phyloP scores from a whole-genome alignment of 208 protist species.

The Trypanosoma scelopori region DNA sequence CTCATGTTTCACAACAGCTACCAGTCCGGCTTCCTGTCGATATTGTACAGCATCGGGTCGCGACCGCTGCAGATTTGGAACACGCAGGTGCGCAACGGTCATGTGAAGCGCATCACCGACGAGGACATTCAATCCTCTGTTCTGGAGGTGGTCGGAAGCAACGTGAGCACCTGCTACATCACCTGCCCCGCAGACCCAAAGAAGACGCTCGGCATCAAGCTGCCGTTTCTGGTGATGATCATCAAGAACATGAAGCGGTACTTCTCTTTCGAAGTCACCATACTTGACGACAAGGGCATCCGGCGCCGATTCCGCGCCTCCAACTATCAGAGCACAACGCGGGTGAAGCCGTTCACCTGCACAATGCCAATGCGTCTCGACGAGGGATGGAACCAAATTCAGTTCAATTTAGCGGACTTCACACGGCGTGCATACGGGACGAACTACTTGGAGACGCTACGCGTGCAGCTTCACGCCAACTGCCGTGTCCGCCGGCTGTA shows the following conservation, averaged over 20 bases:
- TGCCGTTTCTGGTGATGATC: conserved; percentile 99
- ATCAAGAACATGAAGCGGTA: conserved; percentile 99
- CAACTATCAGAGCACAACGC: conserved; percentile 98
- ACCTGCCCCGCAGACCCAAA: conserved; percentile 96
- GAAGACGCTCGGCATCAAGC: conserved; percentile 99
- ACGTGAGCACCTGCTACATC: conserved; percentile 98
- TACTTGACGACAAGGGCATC: conserved; percentile 99
- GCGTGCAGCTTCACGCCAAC: conserved; percentile 98
- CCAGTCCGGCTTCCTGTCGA: conserved; percentile 98
- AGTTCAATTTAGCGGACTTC: conserved; percentile 99
- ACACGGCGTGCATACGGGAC: conserved; percentile 99
- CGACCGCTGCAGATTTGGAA: conserved; percentile 99
- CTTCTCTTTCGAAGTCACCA: conserved; percentile 99
- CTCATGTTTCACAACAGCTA: conserved; percentile 99
- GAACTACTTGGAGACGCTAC: conserved; percentile 99
- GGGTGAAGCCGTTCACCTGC: conserved; percentile 99
- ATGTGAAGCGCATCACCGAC: conserved; percentile 99
- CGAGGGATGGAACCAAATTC: conserved; percentile 99
- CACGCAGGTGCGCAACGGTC: conserved; percentile 96
- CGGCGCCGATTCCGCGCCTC: conserved; percentile 97
- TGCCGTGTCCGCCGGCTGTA: conserved; percentile 99
- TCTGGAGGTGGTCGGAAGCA: conserved; percentile 98
- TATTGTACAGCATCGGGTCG: conserved; percentile 98
- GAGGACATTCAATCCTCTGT: conserved; percentile 99
- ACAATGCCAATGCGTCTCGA: conserved; percentile 99